Percentiles rank a stretch among this genome's conserved stretches.
Evolutionary conservation across 352 stramenopile genomes (phyloP).

Genomic region (Thraustotheca clavata): DNA sequence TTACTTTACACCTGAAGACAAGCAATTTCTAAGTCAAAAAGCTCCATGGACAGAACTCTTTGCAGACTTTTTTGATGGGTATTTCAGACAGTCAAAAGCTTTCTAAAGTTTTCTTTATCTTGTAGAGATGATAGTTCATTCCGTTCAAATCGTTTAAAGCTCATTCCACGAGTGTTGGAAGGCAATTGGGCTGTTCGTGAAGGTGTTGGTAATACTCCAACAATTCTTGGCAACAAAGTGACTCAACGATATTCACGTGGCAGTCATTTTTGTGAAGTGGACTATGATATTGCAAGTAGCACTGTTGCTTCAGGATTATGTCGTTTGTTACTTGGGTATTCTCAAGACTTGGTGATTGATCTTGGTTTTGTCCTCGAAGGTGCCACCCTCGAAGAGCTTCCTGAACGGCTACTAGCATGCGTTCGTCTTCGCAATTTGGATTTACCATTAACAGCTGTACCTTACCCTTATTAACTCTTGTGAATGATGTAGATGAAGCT

Average conservation of each 20-base stretch:
- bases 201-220: slow-evolving; percentile 80
- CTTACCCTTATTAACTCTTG: slow-evolving; percentile 3
- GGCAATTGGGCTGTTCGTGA: slow-evolving; percentile 85
- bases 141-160: slow-evolving; percentile 77
- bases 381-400: slow-evolving; percentile 54
- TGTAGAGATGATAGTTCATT: slow-evolving; percentile 48
- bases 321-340: slow-evolving; percentile 61
- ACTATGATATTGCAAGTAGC: slow-evolving; percentile 75
- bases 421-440: slow-evolving; percentile 39
- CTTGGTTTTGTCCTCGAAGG: slow-evolving; percentile 77
- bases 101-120: not conserved
- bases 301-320: slow-evolving; percentile 56
- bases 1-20: slow-evolving; percentile 68
- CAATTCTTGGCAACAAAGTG: slow-evolving; percentile 83
- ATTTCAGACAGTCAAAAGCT: not conserved
- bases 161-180: slow-evolving; percentile 86
- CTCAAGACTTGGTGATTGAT: slow-evolving; percentile 66
- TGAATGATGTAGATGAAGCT: not conserved
- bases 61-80: slow-evolving; percentile 41
- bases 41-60: slow-evolving; percentile 62
- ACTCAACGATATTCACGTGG: slow-evolving; percentile 58
- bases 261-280: slow-evolving; percentile 57
- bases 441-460: not conserved
- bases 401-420: slow-evolving; percentile 60
- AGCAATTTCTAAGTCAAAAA: slow-evolving; percentile 47